Evolutionary conservation across 257 asterid genomes (phyloP), one percentile per base, ranked within the genome.

Genomic region (Datura wrightii): DNA sequence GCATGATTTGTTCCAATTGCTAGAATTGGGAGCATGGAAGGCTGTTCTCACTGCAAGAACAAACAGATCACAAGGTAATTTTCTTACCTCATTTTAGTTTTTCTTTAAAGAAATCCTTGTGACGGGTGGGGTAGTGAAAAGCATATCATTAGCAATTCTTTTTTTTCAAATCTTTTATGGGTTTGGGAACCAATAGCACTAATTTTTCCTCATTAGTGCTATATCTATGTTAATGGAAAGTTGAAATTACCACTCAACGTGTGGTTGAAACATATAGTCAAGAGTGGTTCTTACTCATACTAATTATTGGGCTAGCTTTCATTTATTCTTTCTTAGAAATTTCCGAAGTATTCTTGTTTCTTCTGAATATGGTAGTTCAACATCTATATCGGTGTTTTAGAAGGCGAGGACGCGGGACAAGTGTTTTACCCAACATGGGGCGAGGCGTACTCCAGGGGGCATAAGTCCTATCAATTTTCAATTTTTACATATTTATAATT

Each of bases 21-120:
- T 85, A 96, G 99, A 86, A 93, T 86, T 92, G 95, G 98, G 98
- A 90, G 91, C 83, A 76, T 3, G 96, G 93, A 86, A 91, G 89
- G 92, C 63, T 96, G 91, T 96, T 94, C 87, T 96, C 99, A 55
- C 87, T 96, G 87, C 94, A 96, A 89, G 99, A 94, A 87, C 98
- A 96, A 88, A 90, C 92, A 82, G 88, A 92, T 86, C 98, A 92
- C 85, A 96, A 96, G 98, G 99, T 96, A 83, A 79, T 85, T 53
- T 55, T 41, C 52, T 85, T 56, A 41, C 11, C 60, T 65, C 85
- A 60, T 52, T 84, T 60, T 80, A 58, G 81, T 85, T 41, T 53
- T 55, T 74, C 3, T 4, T 24, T 6, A 36, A 82, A 44, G 18
- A 44, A 62, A 69, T 54, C 60, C 19, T 62, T 70, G 79, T 41